These are phyloP conservation scores for Oryza rufipogon DNA, from an alignment of 176 grass and related monocot species.

Conservation along the genomic window DNA sequence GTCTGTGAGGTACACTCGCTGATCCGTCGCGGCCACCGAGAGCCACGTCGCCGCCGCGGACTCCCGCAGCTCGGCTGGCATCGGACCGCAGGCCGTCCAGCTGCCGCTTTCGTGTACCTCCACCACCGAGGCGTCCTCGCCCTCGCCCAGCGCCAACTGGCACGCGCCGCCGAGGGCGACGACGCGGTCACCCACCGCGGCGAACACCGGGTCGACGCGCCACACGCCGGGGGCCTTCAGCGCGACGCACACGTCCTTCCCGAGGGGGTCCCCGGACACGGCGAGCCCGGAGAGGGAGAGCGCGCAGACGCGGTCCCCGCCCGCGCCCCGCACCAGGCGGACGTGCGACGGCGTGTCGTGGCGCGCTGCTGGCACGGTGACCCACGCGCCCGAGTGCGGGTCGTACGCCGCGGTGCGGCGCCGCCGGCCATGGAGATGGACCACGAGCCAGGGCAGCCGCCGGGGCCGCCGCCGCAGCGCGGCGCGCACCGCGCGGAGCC, in stretches of 20 bases:
- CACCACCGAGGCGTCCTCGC: slow-evolving; percentile 53
- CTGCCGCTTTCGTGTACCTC: slow-evolving; percentile 58
- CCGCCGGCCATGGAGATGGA: slow-evolving; percentile 46
- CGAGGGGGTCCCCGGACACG: slow-evolving; percentile 60
- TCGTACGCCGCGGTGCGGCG: slow-evolving; percentile 49
- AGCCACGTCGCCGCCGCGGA: slow-evolving; percentile 73
- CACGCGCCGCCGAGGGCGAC: slow-evolving; percentile 76
- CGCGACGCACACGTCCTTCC: slow-evolving; percentile 31
- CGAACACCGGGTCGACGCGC: slow-evolving; percentile 75
- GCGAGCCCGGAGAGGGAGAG: slow-evolving; percentile 50
- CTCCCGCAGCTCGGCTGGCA: slow-evolving; percentile 55
- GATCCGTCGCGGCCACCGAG: slow-evolving; percentile 55
- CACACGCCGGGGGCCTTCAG: slow-evolving; percentile 53
- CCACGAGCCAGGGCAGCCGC: slow-evolving; percentile 69
- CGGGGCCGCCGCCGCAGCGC: slow-evolving; percentile 55
- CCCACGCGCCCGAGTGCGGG: slow-evolving; percentile 62
- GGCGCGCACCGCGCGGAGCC: slow-evolving; percentile 69
- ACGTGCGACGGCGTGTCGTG: slow-evolving; percentile 44
- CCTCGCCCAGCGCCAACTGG: slow-evolving; percentile 56
- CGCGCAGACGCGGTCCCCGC: slow-evolving; percentile 51
- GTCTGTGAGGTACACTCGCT: slow-evolving; percentile 62
- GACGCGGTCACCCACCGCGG: slow-evolving; percentile 60
- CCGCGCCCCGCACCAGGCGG: slow-evolving; percentile 38
- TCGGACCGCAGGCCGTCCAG: slow-evolving; percentile 64
- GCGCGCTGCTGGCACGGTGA: slow-evolving; percentile 32